Base-by-base conservation (phyloP, 1,284 basidiomycete species). In the Papiliotrema nemorosa region DNA sequence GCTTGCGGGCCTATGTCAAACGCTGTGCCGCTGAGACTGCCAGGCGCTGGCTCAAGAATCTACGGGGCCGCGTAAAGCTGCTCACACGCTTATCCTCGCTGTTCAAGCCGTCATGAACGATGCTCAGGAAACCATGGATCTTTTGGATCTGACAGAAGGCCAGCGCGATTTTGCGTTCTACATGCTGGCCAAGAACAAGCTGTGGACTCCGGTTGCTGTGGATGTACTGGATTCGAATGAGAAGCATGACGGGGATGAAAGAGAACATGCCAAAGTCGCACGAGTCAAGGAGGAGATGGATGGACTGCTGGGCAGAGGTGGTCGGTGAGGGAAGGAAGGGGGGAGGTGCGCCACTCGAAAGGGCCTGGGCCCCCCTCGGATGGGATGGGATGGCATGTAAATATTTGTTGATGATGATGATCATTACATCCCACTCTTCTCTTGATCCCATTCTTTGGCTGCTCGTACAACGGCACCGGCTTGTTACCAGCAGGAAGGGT, bases 121-220 rank as follows among this genome's bases (percentile, higher is more conserved):
- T 29, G 53, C 67, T 16, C 47, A 54, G 1, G 54, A 47, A 12
- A 68, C 70, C 0, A 53, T 74, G 27, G 50, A 57, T 0, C 45
- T 72, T 6, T 64, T 74, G 0, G 34, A 45, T 0, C 54, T 74
- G 16, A 52, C 50, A 3, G 31, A 47, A 12, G 58, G 54, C 18
- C 69, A 73, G 43, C 63, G 66, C 44, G 58, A 66, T 49, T 55
- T 74, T 29, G 62, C 55, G 5, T 59, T 65, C 22, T 70, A 72
- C 46, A 57, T 72, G 48, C 68, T 73, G 63, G 60, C 63, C 34
- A 63, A 66, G 46, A 67, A 69, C 49, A 63, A 63, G 7, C 43
- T 41, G 45, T 33, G 44, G 16, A n/a, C n/a, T n/a, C 33, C 25
- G 22, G 37, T 31, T 14, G 41, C 14, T 9, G 43, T 29, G 21